These are phyloP conservation scores for Trichoderma simmonsii DNA, from an alignment of 2,329 filamentous ascomycete species.

Conservation along the genomic window DNA sequence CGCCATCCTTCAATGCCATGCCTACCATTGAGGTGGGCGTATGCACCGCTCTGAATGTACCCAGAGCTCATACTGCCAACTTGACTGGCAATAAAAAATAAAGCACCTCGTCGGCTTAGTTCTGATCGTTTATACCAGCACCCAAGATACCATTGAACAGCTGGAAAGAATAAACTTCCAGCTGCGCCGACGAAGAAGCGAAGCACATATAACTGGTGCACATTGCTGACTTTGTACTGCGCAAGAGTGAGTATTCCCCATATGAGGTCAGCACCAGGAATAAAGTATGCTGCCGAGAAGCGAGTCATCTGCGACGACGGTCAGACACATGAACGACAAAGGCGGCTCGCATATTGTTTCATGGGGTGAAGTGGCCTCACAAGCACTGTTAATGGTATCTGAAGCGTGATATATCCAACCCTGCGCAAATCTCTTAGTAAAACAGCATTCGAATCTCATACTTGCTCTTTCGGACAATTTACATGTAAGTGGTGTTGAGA, in stretches of 20 bases:
- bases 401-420: conserved; percentile 22
- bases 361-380: neutral
- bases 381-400: conserved; percentile 22
- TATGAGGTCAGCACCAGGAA: conserved; percentile 34
- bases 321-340: neutral
- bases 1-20: conserved; percentile 41
- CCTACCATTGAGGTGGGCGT: conserved; percentile 36
- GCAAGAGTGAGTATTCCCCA: conserved; percentile 27
- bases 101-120: conserved; percentile 35
- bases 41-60: conserved; percentile 41
- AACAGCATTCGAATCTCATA: neutral
- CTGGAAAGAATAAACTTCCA: conserved; percentile 34
- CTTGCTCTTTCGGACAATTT: neutral
- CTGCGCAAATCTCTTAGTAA: neutral
- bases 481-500: conserved; percentile 34
- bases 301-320: conserved; percentile 23
- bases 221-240: conserved; percentile 27
- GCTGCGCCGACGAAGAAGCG: conserved; percentile 42
- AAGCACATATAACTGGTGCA: conserved; percentile 35
- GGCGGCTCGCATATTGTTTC: neutral
- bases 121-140: conserved; percentile 43
- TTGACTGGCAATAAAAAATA: conserved; percentile 43
- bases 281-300: conserved; percentile 22
- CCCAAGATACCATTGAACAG: conserved; percentile 36
- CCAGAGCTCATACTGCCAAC: conserved; percentile 43